Percentiles rank a stretch among this genome's conserved stretches.
Conservation (phyloP, 768 basidiomycete genomes). For the Lactifluus volemus region DNA sequence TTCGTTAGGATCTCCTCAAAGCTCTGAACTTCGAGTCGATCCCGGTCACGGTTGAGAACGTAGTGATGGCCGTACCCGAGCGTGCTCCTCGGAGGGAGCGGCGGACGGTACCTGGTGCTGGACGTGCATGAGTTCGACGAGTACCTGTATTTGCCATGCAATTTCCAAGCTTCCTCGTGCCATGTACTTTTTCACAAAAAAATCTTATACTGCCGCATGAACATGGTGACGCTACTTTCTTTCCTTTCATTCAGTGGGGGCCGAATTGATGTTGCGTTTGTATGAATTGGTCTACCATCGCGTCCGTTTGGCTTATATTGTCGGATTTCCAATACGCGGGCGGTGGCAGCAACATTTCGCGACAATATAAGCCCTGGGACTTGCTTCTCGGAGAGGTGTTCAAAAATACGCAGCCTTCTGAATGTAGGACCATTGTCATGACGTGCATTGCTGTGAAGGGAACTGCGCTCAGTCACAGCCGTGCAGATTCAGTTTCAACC, state of each 20-base stretch:
- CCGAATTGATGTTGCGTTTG: neutral
- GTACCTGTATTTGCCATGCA: neutral
- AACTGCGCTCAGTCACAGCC: neutral
- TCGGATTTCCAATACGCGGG: neutral
- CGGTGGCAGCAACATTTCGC: neutral
- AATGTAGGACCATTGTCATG: neutral
- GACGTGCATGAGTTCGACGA: conserved; percentile 30
- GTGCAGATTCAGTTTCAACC: neutral
- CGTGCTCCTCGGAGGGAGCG: conserved; percentile 67
- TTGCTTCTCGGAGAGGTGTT: neutral
- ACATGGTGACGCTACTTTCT: neutral
- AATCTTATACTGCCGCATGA: neutral
- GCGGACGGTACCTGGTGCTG: conserved; percentile 77
- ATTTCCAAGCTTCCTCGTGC: neutral
- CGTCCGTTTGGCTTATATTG: neutral
- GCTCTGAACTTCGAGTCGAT: conserved; percentile 94
- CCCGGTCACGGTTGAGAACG: conserved; percentile 58
- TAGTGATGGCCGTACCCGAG: conserved; percentile 57
- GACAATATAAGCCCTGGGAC: neutral
- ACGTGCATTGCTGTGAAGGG: neutral
- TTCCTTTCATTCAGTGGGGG: neutral
- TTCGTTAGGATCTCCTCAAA: conserved; percentile 68
- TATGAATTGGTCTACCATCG: neutral
- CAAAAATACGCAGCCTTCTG: neutral
- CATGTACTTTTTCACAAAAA: conserved; percentile 7